These are phyloP conservation scores for Aspergillus ostianus DNA, from an alignment of 495 filamentous ascomycete species.

Conservation along the genomic window DNA sequence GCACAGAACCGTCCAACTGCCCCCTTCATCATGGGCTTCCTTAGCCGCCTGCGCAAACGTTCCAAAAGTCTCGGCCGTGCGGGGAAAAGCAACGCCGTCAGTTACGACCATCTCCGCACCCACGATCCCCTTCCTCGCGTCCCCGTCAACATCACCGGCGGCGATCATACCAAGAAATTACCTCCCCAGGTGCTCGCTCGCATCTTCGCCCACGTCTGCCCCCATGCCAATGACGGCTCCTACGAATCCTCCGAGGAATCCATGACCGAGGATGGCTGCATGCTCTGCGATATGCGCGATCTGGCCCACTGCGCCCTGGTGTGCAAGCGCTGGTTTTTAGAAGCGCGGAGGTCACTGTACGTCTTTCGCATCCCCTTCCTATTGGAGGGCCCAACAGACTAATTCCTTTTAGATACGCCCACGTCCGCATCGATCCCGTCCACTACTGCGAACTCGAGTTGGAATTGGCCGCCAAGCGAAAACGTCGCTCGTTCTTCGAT, in stretches of 20 bases:
- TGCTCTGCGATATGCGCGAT: conserved; percentile 94
- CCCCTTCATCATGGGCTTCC: conserved; percentile 33
- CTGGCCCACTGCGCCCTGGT: conserved; percentile 75
- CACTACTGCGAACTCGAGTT: conserved; percentile 92
- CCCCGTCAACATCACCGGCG: conserved; percentile 24
- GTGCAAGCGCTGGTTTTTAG: conserved; percentile 68
- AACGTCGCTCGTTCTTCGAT: conserved; percentile 69
- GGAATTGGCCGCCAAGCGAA: conserved; percentile 71
- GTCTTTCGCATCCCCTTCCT: conserved; percentile 6
- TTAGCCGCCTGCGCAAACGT: conserved; percentile 35
- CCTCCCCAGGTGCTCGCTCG: conserved; percentile 62
- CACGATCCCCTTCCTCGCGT: conserved; percentile 13
- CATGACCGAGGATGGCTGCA: conserved; percentile 79
- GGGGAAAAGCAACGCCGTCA: conserved; percentile 21
- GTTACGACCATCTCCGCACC: conserved; percentile 24
- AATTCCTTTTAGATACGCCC: conserved; percentile 62
- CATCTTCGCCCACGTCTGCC: conserved; percentile 81
- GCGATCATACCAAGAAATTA: conserved; percentile 52
- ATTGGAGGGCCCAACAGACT: not conserved
- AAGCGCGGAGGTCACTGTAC: conserved; percentile 55
- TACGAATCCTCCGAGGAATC: conserved; percentile 83
- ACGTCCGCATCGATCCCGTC: conserved; percentile 89
- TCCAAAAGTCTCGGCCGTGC: conserved; percentile 35
- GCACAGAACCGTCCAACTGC: not conserved
- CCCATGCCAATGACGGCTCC: conserved; percentile 71